Evolutionary conservation across 2,329 filamentous ascomycete genomes (phyloP).

Genomic region (Madurella mycetomatis): DNA sequence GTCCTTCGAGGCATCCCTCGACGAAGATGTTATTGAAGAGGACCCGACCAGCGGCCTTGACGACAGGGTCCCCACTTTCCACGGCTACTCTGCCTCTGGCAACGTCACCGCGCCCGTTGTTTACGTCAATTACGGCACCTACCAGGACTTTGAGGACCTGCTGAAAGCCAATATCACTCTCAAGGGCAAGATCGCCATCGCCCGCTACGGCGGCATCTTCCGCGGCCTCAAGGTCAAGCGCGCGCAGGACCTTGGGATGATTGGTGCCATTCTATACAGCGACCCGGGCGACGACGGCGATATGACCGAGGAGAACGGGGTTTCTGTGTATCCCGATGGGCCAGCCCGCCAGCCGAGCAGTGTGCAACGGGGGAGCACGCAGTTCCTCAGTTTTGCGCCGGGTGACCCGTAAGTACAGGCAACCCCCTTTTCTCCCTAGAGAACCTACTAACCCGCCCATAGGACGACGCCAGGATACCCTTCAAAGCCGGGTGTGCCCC

Average conservation of each 20-base stretch:
- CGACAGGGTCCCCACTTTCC: constrained; percentile 81
- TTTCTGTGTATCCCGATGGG: constrained; percentile 74
- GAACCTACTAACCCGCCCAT: constrained; percentile 10
- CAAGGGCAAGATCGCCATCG: constrained; percentile 79
- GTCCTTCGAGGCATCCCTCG: constrained; percentile 72
- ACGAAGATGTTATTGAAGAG: constrained; percentile 79
- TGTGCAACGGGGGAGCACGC: constrained; percentile 82
- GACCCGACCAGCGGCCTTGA: constrained; percentile 71
- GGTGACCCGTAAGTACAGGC: constrained; percentile 58
- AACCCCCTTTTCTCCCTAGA: neutral
- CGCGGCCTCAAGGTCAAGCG: constrained; percentile 89
- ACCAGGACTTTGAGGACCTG: constrained; percentile 78
- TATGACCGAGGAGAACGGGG: constrained; percentile 75
- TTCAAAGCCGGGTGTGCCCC: constrained; percentile 81
- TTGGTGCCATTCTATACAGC: constrained; percentile 78
- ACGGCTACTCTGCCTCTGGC: constrained; percentile 88
- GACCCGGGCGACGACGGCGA: constrained; percentile 88
- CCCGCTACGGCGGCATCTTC: constrained; percentile 82
- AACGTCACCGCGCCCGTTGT: constrained; percentile 87
- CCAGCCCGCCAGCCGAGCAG: constrained; percentile 83
- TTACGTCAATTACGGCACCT: constrained; percentile 89
- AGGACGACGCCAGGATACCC: constrained; percentile 87
- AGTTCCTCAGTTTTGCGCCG: constrained; percentile 67
- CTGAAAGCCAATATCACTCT: constrained; percentile 69
- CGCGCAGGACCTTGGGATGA: constrained; percentile 83